Base-by-base conservation (phyloP, 2,329 filamentous ascomycete genomes). In the Hymenoscyphus linearis region DNA sequence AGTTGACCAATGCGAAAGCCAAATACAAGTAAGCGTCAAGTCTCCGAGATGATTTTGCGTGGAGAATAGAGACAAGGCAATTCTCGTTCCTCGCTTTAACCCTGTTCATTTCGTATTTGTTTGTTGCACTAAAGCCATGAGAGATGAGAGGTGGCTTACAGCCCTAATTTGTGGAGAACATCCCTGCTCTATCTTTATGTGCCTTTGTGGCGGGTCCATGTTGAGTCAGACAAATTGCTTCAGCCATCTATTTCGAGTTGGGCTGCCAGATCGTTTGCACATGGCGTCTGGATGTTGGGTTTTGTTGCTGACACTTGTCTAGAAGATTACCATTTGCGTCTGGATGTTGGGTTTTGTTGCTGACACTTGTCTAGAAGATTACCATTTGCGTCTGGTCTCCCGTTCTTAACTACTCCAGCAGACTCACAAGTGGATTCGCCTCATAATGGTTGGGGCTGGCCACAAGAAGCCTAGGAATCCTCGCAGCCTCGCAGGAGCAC, bases 111-210 rank as follows among this genome's bases (percentile, higher is more conserved):
- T 18, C 40, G 25, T 34, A 34, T 52, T 22, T 50, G 44, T 12
- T 36, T 35, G 56, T 58, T 58, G 34, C 40, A 58, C 56, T 52
- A 34, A 56, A 36, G 44, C 37, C 56, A 58, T 31, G 26, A 26
- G 31, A 35, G 34, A 35, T 55, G 52, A 34, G n/a, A 55, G 25
- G 56, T 52, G 56, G 56, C 56, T 58, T 58, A 25, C 52, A 50
- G 26, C 18, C 56, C 26, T 52, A 18, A 40, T 34, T 7, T 53
- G 57, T 50, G 47, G 50, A 37, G 40, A 53, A 54, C 14, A 16
- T 59, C 34, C 35, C 57, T 27, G 18, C 57, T 54, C 25, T 16
- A 22, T 50, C 44, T 50, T 18, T 22, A 22, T 50, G 18, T 50
- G 44, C 18, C 22, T 50, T 50, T 18, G 44, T 50, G 22, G 35